These are phyloP conservation scores for Colletotrichum graminicola DNA, from an alignment of 2,329 filamentous ascomycete species.

Conservation along the genomic window DNA sequence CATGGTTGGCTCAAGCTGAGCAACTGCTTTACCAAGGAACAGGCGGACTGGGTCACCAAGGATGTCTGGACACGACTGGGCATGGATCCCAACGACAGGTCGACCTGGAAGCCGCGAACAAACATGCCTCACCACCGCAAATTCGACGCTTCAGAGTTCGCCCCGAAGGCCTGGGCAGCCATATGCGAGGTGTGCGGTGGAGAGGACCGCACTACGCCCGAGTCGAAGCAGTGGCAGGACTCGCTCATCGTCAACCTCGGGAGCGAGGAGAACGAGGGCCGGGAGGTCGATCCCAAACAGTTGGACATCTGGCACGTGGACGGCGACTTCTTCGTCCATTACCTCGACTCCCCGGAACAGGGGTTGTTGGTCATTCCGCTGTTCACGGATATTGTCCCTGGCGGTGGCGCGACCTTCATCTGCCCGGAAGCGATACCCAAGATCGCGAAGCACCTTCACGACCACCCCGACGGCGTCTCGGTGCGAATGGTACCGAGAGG, in stretches of 20 bases:
- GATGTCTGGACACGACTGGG: conserved; percentile 75
- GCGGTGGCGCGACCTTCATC: conserved; percentile 74
- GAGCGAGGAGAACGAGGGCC: conserved; percentile 63
- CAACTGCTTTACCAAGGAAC: conserved; percentile 54
- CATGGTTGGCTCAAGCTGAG: conserved; percentile 54
- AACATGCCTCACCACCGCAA: conserved; percentile 74
- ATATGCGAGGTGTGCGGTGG: conserved; percentile 77
- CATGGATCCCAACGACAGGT: conserved; percentile 72
- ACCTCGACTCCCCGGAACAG: conserved; percentile 78
- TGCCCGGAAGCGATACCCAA: conserved; percentile 69
- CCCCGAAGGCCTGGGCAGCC: conserved; percentile 74
- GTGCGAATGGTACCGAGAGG: conserved; percentile 73
- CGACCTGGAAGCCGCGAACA: conserved; percentile 72
- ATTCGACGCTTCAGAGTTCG: conserved; percentile 67
- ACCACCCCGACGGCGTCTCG: conserved; percentile 74
- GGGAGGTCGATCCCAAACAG: conserved; percentile 62
- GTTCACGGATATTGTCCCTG: conserved; percentile 71
- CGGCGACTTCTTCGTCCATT: conserved; percentile 80
- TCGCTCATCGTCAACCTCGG: conserved; percentile 79
- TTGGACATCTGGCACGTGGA: conserved; percentile 76
- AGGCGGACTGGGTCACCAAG: conserved; percentile 52
- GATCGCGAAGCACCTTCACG: conserved; percentile 69
- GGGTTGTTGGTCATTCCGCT: conserved; percentile 76
- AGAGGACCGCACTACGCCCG: conserved; percentile 63
- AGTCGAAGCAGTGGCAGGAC: conserved; percentile 72